Base-by-base conservation (phyloP, 768 basidiomycete genomes). In the Amyloporia xantha region DNA sequence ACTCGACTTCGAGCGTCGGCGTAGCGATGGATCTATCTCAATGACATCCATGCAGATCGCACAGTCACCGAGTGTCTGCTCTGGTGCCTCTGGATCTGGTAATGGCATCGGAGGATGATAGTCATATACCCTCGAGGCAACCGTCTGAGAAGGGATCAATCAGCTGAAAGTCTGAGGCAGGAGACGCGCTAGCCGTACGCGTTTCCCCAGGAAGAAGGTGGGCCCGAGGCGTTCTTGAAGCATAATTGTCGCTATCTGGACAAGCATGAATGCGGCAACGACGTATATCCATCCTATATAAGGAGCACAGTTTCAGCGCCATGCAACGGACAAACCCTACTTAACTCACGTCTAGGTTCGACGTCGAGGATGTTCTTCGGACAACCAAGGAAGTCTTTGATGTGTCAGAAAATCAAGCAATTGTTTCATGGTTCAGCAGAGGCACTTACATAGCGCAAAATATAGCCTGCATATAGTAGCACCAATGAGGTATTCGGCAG, bases 41-140 rank as follows among this genome's bases (percentile, higher is more conserved):
- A 94, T 93, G 4, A 81, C 76, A 50, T 95, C 92, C 90, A 95
- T 93, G 59, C 92, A 95, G 45, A 96, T 94, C 5, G 90, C 80
- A 58, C 92, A 96, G 61, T 94, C 90, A 5, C 88, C 91, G 13
- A 91, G 68, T 2, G 84, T 77, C 54, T 84, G 80, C 39, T 84
- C 84, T 1, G 84, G 82, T 2, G 86, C 75, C 62, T 92, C 90
- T 0, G 84, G 62, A 59, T 91, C 87, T 1, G 82, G 73, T 1
- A 77, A 54, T 0, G 88, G 84, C 33, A 95, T 68, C 2, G 75
- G 71, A 5, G 91, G 92, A 63, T 94, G 92, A 59, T 95, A 96
- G 62, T 95, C 79, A 67, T 94, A 90, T 15, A 71, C 66, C 56
- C 84, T 78, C 5, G 72, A 66, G 17, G 72, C 70, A 2, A 76